phyloP scores from a whole-genome alignment of 176 grass and related monocot genomes.

The Cocos nucifera region DNA sequence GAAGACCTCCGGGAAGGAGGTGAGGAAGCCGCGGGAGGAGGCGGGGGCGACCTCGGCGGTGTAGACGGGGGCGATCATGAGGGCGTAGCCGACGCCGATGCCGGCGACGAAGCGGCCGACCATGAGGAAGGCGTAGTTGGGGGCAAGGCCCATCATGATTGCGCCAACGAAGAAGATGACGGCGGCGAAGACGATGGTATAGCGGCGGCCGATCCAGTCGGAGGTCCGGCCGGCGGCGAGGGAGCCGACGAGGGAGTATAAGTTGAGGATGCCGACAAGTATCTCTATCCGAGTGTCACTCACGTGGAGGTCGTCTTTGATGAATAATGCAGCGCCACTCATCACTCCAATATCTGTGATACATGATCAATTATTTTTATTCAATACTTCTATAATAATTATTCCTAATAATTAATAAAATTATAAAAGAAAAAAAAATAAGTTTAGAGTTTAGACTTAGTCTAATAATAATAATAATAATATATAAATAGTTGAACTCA shows the following conservation, averaged over 20 bases:
- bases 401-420: too few relatives aligned
- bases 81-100: constrained; percentile 12
- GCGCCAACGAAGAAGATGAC: constrained; percentile 9
- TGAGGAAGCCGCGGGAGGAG: constrained; percentile 7
- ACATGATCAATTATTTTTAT: too few relatives aligned
- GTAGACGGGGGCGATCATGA: constrained; percentile 16
- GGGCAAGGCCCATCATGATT: constrained; percentile 6
- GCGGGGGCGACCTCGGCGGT: constrained; percentile 8
- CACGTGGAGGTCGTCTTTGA: constrained; percentile 9
- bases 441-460: too few relatives aligned
- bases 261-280: constrained; percentile 13
- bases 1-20: constrained; percentile 16
- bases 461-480: too few relatives aligned
- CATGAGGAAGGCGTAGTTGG: constrained; percentile 12
- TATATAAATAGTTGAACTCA: too few relatives aligned
- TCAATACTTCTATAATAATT: too few relatives aligned
- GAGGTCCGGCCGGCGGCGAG: constrained; percentile 11
- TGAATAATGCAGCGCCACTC: constrained; percentile 18
- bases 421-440: too few relatives aligned
- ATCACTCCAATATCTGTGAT: constrained; percentile 9
- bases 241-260: constrained; percentile 7
- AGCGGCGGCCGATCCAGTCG: constrained; percentile 18
- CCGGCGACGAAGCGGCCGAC: constrained; percentile 12
- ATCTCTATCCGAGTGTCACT: constrained; percentile 7
- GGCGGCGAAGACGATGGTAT: constrained; percentile 14